Evolutionary conservation across 78 protist species (phyloP).

Genomic region (Dictyostelium firmibasis): DNA sequence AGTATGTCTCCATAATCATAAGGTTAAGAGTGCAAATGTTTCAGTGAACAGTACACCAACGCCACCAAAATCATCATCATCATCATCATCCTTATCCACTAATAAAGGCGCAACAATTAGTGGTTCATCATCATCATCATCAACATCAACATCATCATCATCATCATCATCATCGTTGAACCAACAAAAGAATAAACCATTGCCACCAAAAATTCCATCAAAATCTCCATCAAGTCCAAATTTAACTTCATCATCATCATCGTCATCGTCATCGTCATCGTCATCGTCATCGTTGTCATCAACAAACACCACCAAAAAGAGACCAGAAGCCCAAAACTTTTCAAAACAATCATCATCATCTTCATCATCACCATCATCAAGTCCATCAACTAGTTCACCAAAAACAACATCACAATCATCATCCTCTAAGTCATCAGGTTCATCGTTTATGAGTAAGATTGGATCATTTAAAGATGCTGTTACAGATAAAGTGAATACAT

Average conservation of each 20-base stretch:
- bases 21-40: not conserved
- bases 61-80: not conserved
- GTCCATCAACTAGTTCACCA: not conserved
- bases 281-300: not conserved
- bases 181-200: not conserved
- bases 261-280: too few relatives aligned
- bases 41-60: not conserved
- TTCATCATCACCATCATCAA: not conserved
- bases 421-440: not conserved
- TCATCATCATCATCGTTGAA: not conserved
- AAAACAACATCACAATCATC: not conserved
- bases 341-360: not conserved
- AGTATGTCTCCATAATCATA: conserved; percentile 47
- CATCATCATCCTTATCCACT: not conserved
- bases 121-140: not conserved
- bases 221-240: not conserved
- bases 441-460: conserved; percentile 11
- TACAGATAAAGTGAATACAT: not conserved
- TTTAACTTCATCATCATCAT: not conserved
- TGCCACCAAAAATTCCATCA: conserved; percentile 13
- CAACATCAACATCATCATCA: not conserved
- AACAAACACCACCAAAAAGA: not conserved
- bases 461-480: conserved; percentile 25
- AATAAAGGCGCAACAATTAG: not conserved
- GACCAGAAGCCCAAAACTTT: conserved; percentile 6